Percentiles rank a stretch among this genome's conserved stretches.
Evolutionary conservation across 805 yeast species (phyloP).

Genomic region (Wickerhamomyces bovis): DNA sequence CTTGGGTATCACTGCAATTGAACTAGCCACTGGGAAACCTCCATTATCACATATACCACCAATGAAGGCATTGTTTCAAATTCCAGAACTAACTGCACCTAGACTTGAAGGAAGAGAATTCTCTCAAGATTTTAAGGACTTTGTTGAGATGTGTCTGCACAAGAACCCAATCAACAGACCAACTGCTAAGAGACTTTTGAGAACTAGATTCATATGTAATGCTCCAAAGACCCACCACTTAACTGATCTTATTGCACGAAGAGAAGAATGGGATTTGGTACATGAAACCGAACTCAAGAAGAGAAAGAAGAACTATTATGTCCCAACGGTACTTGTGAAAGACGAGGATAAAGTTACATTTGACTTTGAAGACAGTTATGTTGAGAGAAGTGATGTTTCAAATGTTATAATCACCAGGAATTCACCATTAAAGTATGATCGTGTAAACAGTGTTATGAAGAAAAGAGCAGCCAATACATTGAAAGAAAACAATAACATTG

Average conservation of each 20-base stretch:
- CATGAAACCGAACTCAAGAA: conserved; percentile 1
- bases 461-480: neutral
- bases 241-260: conserved; percentile 37
- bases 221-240: conserved; percentile 33
- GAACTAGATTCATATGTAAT: conserved; percentile 45
- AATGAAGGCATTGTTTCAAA: conserved; percentile 33
- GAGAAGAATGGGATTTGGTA: conserved; percentile 33
- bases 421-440: conserved; percentile 12
- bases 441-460: conserved; percentile 3
- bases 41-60: conserved; percentile 73
- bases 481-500: conserved; percentile 6
- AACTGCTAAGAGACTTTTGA: conserved; percentile 52
- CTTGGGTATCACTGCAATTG: conserved; percentile 88
- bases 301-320: conserved; percentile 12
- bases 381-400: conserved; percentile 9
- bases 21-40: conserved; percentile 95
- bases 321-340: conserved; percentile 26
- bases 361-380: conserved; percentile 19
- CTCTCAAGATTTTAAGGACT: conserved; percentile 58
- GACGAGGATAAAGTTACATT: conserved; percentile 10
- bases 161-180: conserved; percentile 67
- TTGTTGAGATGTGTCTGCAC: conserved; percentile 62
- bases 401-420: conserved; percentile 18
- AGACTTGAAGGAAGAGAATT: conserved; percentile 81
- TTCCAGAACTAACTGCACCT: conserved; percentile 73